A percentile compares a stretch with the other conserved stretches of the same genome.
Evolutionary conservation across 371 early-diverging fungal genomes (phyloP).

Genomic region (Circinella umbellata): DNA sequence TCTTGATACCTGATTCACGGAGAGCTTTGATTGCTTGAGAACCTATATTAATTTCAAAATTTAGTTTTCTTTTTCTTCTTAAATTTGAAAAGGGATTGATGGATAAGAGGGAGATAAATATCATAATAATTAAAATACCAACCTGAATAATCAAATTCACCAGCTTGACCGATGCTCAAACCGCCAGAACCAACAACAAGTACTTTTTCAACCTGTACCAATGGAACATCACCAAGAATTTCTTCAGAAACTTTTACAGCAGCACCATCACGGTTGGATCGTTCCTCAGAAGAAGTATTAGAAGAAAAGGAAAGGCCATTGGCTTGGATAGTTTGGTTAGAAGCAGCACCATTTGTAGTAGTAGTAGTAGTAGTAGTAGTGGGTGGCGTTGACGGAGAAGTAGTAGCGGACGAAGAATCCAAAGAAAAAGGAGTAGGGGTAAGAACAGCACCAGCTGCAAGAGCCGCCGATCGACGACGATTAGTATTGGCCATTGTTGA

Average conservation of each 20-base stretch:
- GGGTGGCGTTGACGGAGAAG: background rate
- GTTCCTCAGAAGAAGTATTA: background rate
- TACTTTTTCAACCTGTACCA: constrained; percentile 80
- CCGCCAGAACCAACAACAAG: constrained; percentile 93
- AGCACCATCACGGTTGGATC: constrained; percentile 35
- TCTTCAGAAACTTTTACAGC: constrained; percentile 59
- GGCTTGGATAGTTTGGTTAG: background rate
- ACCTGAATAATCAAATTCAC: constrained; percentile 97
- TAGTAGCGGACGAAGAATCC: constrained; percentile 17
- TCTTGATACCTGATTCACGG: constrained; percentile 85
- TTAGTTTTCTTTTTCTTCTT: too few relatives aligned
- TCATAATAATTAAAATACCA: background rate
- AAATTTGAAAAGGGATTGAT: too few relatives aligned
- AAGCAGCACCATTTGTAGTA: background rate
- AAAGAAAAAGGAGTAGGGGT: constrained; percentile 10
- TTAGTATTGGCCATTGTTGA: constrained; percentile 4
- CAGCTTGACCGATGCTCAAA: constrained; percentile 94
- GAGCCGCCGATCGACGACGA: constrained; percentile 13
- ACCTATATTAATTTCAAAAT: constrained; percentile 36
- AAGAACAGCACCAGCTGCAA: constrained; percentile 8
- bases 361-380: background rate
- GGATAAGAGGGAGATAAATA: background rate
- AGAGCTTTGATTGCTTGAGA: constrained; percentile 96
- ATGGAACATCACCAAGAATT: constrained; percentile 52
- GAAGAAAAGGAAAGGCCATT: constrained; percentile 7